Evolutionary conservation across 352 stramenopile species (phyloP).

Genomic region (Elongisporangium senticosum): DNA sequence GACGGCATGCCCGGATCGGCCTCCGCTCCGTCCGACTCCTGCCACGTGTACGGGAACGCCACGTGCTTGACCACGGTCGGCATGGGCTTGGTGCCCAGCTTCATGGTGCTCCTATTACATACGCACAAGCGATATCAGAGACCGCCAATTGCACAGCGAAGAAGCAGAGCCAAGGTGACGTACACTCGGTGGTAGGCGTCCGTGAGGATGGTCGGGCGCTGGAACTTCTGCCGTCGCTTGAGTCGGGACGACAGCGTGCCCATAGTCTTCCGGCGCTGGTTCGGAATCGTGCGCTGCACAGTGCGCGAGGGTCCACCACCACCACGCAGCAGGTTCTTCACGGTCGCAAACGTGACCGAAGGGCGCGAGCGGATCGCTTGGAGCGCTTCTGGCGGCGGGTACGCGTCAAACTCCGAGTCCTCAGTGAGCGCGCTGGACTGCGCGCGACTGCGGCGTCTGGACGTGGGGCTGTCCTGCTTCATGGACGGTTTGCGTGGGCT

Average conservation of each 20-base stretch:
- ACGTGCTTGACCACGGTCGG: constrained; percentile 37
- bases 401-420: too few species aligned
- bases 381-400: background rate
- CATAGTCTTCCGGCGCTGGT: constrained; percentile 40
- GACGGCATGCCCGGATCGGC: constrained; percentile 45
- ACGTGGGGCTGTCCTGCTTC: constrained; percentile 10
- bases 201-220: constrained; percentile 52
- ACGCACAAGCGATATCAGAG: background rate
- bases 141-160: background rate
- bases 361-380: constrained; percentile 20
- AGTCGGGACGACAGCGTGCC: constrained; percentile 58
- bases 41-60: constrained; percentile 32
- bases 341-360: constrained; percentile 49
- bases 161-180: constrained; percentile 8
- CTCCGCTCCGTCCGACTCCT: constrained; percentile 22
- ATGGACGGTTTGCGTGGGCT: constrained; percentile 1
- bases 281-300: constrained; percentile 20
- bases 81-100: constrained; percentile 55
- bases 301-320: constrained; percentile 36
- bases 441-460: background rate
- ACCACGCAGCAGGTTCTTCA: constrained; percentile 59
- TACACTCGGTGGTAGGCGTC: constrained; percentile 69
- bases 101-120: constrained; percentile 57
- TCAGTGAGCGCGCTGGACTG: too few species aligned
- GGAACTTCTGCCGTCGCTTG: constrained; percentile 64